Percentiles rank a stretch among this genome's conserved stretches.
These are phyloP conservation scores for Coniferiporia weirii DNA, from an alignment of 1,284 basidiomycete species.

Conservation along the genomic window DNA sequence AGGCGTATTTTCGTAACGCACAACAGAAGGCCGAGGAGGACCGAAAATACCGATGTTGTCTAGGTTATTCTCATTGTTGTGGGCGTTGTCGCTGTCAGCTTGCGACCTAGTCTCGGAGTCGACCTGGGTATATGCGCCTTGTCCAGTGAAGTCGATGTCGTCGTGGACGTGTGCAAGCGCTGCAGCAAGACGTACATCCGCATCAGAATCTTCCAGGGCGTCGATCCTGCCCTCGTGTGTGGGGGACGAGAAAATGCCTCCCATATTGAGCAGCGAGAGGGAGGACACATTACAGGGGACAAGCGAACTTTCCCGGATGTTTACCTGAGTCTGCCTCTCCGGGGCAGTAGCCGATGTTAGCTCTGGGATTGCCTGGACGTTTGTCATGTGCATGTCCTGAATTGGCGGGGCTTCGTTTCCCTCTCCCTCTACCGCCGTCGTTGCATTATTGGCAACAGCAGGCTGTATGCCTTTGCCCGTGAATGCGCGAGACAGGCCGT, in stretches of 20 bases:
- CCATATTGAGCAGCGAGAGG: too few species aligned
- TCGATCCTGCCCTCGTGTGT: too few species aligned
- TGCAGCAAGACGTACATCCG: background rate
- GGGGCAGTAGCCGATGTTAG: too few species aligned
- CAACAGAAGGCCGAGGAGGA: background rate
- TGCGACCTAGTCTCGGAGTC: background rate
- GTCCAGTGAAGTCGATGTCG: conserved; percentile 3
- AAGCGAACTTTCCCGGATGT: background rate
- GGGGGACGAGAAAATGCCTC: too few species aligned
- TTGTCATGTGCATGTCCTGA: too few species aligned
- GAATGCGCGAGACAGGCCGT: background rate
- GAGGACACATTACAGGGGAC: background rate
- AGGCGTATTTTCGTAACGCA: background rate
- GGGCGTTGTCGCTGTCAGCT: background rate
- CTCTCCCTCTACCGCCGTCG: background rate
- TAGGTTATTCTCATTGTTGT: background rate
- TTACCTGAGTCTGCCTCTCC: too few species aligned
- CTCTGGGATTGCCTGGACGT: too few species aligned
- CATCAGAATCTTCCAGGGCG: background rate
- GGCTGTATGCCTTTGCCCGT: background rate
- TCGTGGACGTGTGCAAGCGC: conserved; percentile 4
- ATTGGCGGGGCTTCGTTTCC: too few species aligned
- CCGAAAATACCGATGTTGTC: background rate
- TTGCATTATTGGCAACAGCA: background rate
- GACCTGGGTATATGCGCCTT: too few species aligned